Evolutionary conservation across 768 basidiomycete species (phyloP), one percentile per base, ranked within the genome.

Genomic region (Suillus spraguei): DNA sequence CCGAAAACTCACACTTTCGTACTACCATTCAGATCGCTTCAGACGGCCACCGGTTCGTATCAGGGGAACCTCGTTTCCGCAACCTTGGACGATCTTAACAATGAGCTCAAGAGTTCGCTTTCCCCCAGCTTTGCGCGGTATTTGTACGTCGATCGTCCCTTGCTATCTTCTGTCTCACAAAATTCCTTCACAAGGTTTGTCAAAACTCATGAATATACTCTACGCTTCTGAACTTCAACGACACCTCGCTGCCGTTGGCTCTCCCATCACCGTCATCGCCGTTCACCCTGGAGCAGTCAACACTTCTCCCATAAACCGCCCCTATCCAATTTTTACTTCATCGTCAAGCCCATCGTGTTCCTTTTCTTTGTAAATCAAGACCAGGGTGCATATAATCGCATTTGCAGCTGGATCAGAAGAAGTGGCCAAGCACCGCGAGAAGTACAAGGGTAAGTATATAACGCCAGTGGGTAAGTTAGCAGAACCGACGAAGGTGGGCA

Each of bases 161-260:
- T 4, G 17, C 24, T 22, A 28, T 14, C 13, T 17, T 3, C 0
- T 62, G 17, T 62, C 38, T 65, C 6, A 9, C 10, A 22, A 55
- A 32, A 33, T 63, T 10, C 10, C 10, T 11, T 52, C 24, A 7
- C 32, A n/a, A 87, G 88, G 69, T 0, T 70, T 79, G 41, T 76
- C 83, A 54, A 88, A 89, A 69, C 71, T 87, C n/a, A 79, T 82
- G 20, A 79, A 78, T 56, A 71, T 83, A 36, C 76, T 88, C 20
- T 86, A 79, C 64, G 81, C 80, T 1, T 80, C 77, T 35, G 78
- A 82, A 65, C 72, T 89, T 20, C 85, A 88, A 62, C 76, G 74
- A 39, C 80, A 70, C 24, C 72, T 88, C 35, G 77, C 81, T 50
- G 69, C 67, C 0, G 69, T 72, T 42, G 72, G 70, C 17, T 67